Evolutionary conservation across 2,329 filamentous ascomycete species (phyloP).

Genomic region (Trichoderma aggressivum): DNA sequence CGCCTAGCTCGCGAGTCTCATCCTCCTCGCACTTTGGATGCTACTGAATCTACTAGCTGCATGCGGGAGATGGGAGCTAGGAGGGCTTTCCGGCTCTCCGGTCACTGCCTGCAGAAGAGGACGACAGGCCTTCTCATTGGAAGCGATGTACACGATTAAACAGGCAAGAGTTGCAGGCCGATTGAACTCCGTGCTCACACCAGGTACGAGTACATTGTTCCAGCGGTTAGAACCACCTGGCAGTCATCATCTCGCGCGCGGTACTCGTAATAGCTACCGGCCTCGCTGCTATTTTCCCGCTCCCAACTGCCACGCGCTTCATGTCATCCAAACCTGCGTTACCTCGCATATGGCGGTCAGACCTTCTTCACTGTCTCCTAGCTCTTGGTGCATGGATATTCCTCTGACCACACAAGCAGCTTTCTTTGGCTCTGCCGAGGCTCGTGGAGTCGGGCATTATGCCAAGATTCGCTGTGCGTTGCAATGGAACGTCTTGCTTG

Average conservation of each 20-base stretch:
- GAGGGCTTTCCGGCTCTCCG: slow-evolving; percentile 14
- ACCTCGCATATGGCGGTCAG: slow-evolving; percentile 19
- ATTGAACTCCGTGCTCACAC: not conserved
- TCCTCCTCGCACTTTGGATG: not conserved
- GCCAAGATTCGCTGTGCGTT: not conserved
- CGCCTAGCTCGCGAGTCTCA: not conserved
- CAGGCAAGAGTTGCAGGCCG: not conserved
- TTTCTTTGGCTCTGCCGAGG: not conserved
- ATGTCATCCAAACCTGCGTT: not conserved
- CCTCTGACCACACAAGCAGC: not conserved
- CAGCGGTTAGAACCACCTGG: not conserved
- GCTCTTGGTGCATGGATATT: not conserved
- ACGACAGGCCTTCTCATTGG: not conserved
- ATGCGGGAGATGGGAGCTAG: slow-evolving; percentile 16
- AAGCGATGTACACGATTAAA: slow-evolving; percentile 5
- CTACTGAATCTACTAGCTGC: slow-evolving; percentile 3
- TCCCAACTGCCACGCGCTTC: not conserved
- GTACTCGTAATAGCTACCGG: not conserved
- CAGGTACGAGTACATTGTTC: not conserved
- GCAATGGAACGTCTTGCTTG: not conserved
- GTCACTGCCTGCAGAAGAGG: slow-evolving; percentile 2
- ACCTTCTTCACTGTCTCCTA: not conserved
- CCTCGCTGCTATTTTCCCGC: not conserved
- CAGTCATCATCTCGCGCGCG: not conserved
- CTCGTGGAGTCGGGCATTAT: not conserved